These are phyloP conservation scores for Sequoia sempervirens DNA, from an alignment of 75 land plant genomes.

Conservation along the genomic window DNA sequence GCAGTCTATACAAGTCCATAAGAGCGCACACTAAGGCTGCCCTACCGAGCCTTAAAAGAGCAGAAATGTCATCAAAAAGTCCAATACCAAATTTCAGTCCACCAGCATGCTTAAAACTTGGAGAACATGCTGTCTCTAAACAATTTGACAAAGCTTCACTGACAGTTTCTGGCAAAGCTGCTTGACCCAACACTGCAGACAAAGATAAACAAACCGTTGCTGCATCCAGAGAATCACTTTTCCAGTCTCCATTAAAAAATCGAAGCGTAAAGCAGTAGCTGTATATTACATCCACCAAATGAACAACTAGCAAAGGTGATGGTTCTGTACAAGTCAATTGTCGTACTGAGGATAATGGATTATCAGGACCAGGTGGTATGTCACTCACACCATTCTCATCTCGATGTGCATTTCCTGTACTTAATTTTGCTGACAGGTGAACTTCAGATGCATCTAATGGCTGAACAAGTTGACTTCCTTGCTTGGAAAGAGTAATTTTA, in stretches of 20 bases:
- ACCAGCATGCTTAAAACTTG: slow-evolving; percentile 59
- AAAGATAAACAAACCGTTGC: slow-evolving; percentile 50
- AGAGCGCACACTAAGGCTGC: slow-evolving; percentile 57
- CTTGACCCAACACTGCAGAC: slow-evolving; percentile 60
- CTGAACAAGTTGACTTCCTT: slow-evolving; percentile 60
- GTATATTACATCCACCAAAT: slow-evolving; percentile 69
- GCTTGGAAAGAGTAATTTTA: slow-evolving; percentile 46
- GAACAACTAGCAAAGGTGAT: slow-evolving; percentile 72
- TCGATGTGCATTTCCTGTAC: slow-evolving; percentile 11
- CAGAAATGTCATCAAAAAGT: slow-evolving; percentile 58
- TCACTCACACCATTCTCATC: slow-evolving; percentile 22
- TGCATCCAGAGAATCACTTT: slow-evolving; percentile 59
- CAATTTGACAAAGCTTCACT: slow-evolving; percentile 53
- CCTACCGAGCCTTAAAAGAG: slow-evolving; percentile 49
- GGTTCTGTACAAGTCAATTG: slow-evolving; percentile 47
- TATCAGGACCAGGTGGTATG: slow-evolving; percentile 69
- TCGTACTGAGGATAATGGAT: slow-evolving; percentile 51
- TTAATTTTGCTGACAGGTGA: slow-evolving; percentile 4
- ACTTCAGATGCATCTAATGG: slow-evolving; percentile 17
- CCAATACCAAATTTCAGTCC: slow-evolving; percentile 59
- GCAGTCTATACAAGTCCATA: slow-evolving; percentile 58
- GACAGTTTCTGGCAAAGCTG: slow-evolving; percentile 60
- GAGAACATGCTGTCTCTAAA: slow-evolving; percentile 71
- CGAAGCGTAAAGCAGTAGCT: slow-evolving; percentile 88
- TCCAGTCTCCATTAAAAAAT: slow-evolving; percentile 88